A percentile compares a stretch with the other conserved stretches of the same genome.
Evolutionary conservation across 805 yeast species (phyloP).

Genomic region (Candida khao-thaluensis): DNA sequence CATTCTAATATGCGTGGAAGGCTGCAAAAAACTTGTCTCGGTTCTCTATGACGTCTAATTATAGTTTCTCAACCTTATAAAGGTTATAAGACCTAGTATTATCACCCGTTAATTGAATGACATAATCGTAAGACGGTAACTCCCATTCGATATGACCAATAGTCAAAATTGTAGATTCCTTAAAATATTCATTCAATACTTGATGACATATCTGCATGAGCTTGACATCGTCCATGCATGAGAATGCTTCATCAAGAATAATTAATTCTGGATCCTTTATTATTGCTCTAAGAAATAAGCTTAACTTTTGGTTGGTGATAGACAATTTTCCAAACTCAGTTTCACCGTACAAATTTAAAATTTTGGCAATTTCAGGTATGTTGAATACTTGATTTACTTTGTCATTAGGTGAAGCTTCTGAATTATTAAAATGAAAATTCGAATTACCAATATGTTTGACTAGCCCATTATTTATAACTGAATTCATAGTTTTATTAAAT

Average conservation of each 20-base stretch:
- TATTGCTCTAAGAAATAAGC: constrained; percentile 72
- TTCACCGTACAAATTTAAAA: constrained; percentile 37
- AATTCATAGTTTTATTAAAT: constrained; percentile 43
- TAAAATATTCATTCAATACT: constrained; percentile 21
- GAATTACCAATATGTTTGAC: constrained; percentile 57
- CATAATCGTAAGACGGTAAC: constrained; percentile 64
- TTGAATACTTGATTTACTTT: constrained; percentile 8
- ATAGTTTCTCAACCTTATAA: too few relatives aligned
- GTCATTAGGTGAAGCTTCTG: constrained; percentile 11
- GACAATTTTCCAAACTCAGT: constrained; percentile 51
- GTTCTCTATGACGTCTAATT: too few relatives aligned
- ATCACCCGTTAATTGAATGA: constrained; percentile 33
- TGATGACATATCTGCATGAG: constrained; percentile 34
- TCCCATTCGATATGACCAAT: constrained; percentile 86
- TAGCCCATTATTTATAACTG: constrained; percentile 72
- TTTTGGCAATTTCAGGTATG: constrained; percentile 19
- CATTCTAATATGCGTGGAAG: not conserved
- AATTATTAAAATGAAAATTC: constrained; percentile 40
- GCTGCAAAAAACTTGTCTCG: too few relatives aligned
- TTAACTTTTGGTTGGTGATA: constrained; percentile 75
- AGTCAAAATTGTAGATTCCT: constrained; percentile 62
- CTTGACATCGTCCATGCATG: constrained; percentile 73
- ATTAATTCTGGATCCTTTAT: constrained; percentile 75
- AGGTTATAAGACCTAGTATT: constrained; percentile 22
- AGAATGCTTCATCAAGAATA: constrained; percentile 88